Evolutionary conservation across 2,329 filamentous ascomycete genomes (phyloP).

Genomic region (Metarhizium guizhouense): DNA sequence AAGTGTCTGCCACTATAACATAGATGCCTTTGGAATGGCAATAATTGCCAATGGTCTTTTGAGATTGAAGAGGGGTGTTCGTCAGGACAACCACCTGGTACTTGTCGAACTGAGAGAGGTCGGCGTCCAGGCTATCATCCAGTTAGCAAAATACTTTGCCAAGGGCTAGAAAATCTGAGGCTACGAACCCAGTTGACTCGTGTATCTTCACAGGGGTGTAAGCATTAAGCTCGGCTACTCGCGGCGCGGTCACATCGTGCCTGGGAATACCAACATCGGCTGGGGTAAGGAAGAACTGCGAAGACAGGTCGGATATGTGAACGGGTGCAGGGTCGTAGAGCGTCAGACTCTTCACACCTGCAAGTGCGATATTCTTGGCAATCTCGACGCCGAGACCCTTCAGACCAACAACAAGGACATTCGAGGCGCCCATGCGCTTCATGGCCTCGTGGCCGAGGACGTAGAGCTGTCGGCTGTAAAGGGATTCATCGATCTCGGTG

Average conservation of each 20-base stretch:
- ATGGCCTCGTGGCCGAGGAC: conserved; percentile 73
- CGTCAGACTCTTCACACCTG: conserved; percentile 94
- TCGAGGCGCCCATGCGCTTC: conserved; percentile 97
- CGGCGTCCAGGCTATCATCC: conserved; percentile 54
- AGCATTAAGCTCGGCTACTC: conserved; percentile 88
- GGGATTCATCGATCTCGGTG: conserved; percentile 60
- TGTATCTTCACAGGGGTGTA: conserved; percentile 88
- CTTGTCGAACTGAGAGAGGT: conserved; percentile 75
- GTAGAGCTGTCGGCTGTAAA: conserved; percentile 67
- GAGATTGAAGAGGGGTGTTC: conserved; percentile 68
- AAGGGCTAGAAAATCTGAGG: conserved; percentile 4
- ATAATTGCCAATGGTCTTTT: conserved; percentile 81
- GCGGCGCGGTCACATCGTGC: conserved; percentile 76
- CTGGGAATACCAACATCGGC: conserved; percentile 89
- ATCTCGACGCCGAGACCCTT: conserved; percentile 96
- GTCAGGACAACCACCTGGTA: conserved; percentile 93
- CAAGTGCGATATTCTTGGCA: conserved; percentile 96
- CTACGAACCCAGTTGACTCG: conserved; percentile 41
- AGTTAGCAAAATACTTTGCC: neutral
- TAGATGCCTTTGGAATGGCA: conserved; percentile 92
- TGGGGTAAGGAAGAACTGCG: conserved; percentile 90
- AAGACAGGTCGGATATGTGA: conserved; percentile 80
- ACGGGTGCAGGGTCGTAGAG: conserved; percentile 84
- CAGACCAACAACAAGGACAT: conserved; percentile 83
- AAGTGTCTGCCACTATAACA: conserved; percentile 79